Conservation (phyloP, 306 rosid species). For the Spatholobus suberectus region DNA sequence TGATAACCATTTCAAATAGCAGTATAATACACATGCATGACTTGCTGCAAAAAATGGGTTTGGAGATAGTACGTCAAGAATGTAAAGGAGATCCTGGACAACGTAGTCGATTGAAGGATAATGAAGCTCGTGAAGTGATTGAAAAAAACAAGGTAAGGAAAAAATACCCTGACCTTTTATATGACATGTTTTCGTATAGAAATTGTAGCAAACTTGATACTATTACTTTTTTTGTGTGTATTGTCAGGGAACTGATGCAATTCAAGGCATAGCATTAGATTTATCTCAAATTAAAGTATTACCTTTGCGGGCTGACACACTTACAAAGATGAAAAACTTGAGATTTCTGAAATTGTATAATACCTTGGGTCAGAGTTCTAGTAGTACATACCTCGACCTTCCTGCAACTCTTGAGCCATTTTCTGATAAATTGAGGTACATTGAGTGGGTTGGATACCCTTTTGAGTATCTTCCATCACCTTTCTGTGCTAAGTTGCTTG, state of each 20-base stretch:
- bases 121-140: conserved; percentile 16
- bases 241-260: conserved; percentile 37
- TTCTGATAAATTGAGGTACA: conserved; percentile 23
- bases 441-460: conserved; percentile 40
- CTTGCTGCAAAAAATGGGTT: conserved; percentile 40
- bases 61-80: conserved; percentile 12
- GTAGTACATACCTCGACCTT: neutral
- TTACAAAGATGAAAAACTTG: conserved; percentile 35
- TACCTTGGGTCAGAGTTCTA: neutral
- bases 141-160: conserved; percentile 22
- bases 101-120: conserved; percentile 21
- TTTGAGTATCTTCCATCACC: conserved; percentile 15
- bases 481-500: conserved; percentile 19
- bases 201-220: neutral
- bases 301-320: neutral
- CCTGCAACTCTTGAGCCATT: neutral
- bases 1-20: conserved; percentile 20
- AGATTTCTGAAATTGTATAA: conserved; percentile 18
- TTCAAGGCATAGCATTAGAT: conserved; percentile 41
- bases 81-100: neutral
- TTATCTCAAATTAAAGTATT: neutral
- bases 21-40: conserved; percentile 45
- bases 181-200: neutral
- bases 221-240: neutral
- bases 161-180: neutral